A percentile compares a stretch with the other conserved stretches of the same genome.
These are phyloP conservation scores for Tuber brumale DNA, from an alignment of 495 filamentous ascomycete genomes.

Conservation along the genomic window DNA sequence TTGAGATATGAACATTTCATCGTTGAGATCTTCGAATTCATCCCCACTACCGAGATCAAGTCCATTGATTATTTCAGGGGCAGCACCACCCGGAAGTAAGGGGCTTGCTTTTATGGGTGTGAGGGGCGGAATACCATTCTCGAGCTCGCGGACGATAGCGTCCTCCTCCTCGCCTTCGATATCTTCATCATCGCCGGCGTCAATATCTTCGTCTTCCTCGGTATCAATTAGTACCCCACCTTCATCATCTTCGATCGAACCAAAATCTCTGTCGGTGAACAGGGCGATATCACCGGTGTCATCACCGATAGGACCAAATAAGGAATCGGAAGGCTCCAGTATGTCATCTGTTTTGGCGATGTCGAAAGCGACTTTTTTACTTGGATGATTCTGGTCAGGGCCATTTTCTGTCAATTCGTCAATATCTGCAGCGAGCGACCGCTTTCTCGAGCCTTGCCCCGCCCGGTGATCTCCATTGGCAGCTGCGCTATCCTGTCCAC, in stretches of 20 bases:
- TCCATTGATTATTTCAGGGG: conserved; percentile 1
- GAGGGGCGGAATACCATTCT: not conserved
- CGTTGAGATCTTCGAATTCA: conserved; percentile 35
- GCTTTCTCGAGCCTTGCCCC: conserved; percentile 30
- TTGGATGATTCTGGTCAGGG: conserved; percentile 8
- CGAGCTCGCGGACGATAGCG: conserved; percentile 7
- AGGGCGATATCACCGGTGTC: conserved; percentile 13
- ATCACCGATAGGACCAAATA: not conserved
- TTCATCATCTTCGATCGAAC: conserved; percentile 17
- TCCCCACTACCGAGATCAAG: conserved; percentile 19
- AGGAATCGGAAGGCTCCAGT: not conserved
- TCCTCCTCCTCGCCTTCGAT: conserved; percentile 12
- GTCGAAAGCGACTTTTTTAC: not conserved
- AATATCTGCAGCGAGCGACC: conserved; percentile 25
- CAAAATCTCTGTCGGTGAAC: conserved; percentile 23
- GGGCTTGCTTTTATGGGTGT: not conserved
- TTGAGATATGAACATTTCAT: conserved; percentile 36
- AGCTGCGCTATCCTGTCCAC: conserved; percentile 9
- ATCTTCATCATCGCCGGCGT: conserved; percentile 27
- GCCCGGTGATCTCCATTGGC: conserved; percentile 20
- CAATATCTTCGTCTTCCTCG: conserved; percentile 27
- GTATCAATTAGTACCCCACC: conserved; percentile 28
- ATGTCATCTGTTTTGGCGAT: not conserved
- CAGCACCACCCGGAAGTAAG: not conserved
- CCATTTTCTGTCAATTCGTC: conserved; percentile 6